Evolutionary conservation across 1,284 basidiomycete species (phyloP).

Genomic region (Fomitiporia mediterranea): DNA sequence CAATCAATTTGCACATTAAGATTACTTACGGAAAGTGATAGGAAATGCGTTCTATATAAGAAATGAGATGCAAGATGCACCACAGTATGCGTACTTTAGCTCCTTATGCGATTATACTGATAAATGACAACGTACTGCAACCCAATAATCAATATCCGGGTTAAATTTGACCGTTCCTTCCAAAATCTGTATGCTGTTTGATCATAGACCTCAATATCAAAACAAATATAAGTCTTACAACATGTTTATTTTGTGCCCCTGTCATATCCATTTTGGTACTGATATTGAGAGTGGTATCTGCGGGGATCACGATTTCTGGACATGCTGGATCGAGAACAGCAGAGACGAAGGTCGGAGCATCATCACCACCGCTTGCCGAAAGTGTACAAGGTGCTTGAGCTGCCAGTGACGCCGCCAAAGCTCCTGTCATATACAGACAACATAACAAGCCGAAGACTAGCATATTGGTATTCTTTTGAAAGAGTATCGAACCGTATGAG

Average conservation of each 20-base stretch:
- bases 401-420: not conserved
- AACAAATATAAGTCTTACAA: conserved; percentile 34
- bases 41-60: conserved; percentile 44
- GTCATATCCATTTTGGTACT: conserved; percentile 51
- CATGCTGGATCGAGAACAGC: conserved; percentile 40
- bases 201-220: not conserved
- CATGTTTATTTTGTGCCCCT: conserved; percentile 43
- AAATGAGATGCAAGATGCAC: not conserved
- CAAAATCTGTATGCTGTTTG: conserved; percentile 33
- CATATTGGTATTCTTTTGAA: not conserved
- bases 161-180: conserved; percentile 49
- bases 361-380: conserved; percentile 39
- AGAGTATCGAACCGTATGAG: too few species aligned
- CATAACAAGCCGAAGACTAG: not conserved
- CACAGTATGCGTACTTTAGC: too few species aligned
- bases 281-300: conserved; percentile 46
- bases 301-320: conserved; percentile 41
- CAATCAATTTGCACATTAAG: not conserved
- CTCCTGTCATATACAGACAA: too few species aligned
- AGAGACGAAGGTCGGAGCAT: conserved; percentile 43
- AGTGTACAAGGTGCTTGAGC: not conserved
- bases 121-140: conserved; percentile 34
- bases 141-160: conserved; percentile 51
- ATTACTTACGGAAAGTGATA: conserved; percentile 39
- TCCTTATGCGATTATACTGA: not conserved